Evolutionary conservation across 2,329 filamentous ascomycete genomes (phyloP).

Genomic region (Colletotrichum somersetense): DNA sequence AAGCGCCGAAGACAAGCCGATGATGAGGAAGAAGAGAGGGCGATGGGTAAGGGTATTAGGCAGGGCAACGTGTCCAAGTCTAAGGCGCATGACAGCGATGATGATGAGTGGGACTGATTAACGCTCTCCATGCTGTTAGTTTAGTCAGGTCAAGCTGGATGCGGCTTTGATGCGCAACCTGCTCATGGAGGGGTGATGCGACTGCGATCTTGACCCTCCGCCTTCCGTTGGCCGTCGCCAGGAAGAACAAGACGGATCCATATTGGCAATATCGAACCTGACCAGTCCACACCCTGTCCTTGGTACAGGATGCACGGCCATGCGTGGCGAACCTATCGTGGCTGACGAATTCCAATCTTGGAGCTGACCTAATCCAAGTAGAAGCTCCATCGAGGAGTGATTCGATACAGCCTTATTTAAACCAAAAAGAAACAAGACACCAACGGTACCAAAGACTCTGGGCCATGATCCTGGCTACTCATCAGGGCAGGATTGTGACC

Average conservation of each 20-base stretch:
- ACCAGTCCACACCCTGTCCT: background rate
- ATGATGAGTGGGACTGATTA: slow-evolving; percentile 71
- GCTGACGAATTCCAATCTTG: background rate
- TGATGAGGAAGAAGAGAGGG: slow-evolving; percentile 70
- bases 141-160: background rate
- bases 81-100: slow-evolving; percentile 62
- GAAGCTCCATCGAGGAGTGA: no score
- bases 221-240: background rate
- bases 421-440: background rate
- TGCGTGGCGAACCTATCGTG: background rate
- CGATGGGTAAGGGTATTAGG: slow-evolving; percentile 64
- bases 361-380: background rate
- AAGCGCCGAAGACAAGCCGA: slow-evolving; percentile 71
- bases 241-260: background rate
- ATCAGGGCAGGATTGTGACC: background rate
- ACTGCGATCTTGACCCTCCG: background rate
- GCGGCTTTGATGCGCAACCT: background rate
- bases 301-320: background rate
- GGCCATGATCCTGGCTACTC: background rate
- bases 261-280: background rate
- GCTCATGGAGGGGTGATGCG: background rate
- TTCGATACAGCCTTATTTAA: no score
- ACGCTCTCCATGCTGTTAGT: background rate
- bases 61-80: slow-evolving; percentile 62
- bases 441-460: no score